Evolutionary conservation across 2,329 filamentous ascomycete species (phyloP).

Genomic region (Aureobasidium melanogenum): DNA sequence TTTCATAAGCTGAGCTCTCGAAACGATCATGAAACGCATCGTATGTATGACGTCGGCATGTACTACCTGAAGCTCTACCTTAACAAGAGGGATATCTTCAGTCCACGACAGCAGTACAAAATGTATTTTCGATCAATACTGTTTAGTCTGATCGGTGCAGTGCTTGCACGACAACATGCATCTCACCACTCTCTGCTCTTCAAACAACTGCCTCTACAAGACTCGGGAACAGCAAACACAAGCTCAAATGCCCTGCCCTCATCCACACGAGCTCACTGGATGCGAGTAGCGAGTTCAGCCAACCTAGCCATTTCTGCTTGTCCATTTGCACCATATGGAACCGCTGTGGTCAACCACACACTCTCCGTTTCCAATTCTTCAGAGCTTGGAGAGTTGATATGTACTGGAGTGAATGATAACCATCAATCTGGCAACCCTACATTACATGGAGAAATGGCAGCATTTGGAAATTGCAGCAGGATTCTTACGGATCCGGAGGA

Average conservation of each 20-base stretch:
- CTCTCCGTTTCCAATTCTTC: conserved; percentile 14
- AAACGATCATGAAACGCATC: background rate
- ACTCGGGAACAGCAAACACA: background rate
- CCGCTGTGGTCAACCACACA: conserved; percentile 49
- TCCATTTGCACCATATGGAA: conserved; percentile 46
- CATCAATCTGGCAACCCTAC: conserved; percentile 41
- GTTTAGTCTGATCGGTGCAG: background rate
- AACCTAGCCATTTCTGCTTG: conserved; percentile 38
- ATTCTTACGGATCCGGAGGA: conserved; percentile 40
- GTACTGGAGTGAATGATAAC: conserved; percentile 42
- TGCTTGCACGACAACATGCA: background rate
- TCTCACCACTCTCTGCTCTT: background rate
- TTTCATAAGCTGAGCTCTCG: background rate
- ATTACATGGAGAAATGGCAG: conserved; percentile 48
- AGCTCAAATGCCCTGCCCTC: background rate
- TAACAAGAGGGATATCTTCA: too few relatives aligned
- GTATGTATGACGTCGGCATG: background rate
- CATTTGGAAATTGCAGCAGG: conserved; percentile 45
- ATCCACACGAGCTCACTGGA: conserved; percentile 40
- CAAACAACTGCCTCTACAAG: background rate
- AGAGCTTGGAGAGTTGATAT: conserved; percentile 39
- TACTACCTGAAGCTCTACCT: background rate
- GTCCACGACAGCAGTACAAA: background rate
- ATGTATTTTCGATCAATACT: background rate
- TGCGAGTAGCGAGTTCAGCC: conserved; percentile 42